Percentiles rank a stretch among this genome's conserved stretches.
These are phyloP conservation scores for Talaromyces verruculosus DNA, from an alignment of 2,329 filamentous ascomycete species.

Conservation along the genomic window DNA sequence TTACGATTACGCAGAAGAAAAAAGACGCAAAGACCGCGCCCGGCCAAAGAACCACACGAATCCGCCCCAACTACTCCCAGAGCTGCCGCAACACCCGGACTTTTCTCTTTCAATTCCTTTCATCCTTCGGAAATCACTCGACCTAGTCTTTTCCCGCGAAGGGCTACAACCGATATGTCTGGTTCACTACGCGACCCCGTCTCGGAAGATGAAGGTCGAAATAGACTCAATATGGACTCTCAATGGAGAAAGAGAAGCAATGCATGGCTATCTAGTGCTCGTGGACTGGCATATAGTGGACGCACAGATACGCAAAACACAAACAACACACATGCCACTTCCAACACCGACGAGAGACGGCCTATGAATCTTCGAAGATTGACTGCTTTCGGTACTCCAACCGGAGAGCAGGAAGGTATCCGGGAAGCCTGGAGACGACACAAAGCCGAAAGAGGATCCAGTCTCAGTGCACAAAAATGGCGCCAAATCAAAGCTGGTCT, in stretches of 20 bases:
- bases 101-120: conserved; percentile 49
- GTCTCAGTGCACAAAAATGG: conserved; percentile 79
- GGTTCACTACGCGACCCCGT: conserved; percentile 60
- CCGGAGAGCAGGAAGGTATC: conserved; percentile 63
- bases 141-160: conserved; percentile 58
- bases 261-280: conserved; percentile 53
- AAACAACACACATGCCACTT: conserved; percentile 11
- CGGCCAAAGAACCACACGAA: conserved; percentile 53
- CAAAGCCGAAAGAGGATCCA: conserved; percentile 65
- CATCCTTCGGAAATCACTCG: conserved; percentile 41
- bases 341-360: conserved; percentile 52
- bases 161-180: conserved; percentile 62
- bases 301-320: conserved; percentile 54
- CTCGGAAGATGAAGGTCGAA: conserved; percentile 73
- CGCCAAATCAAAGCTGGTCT: conserved; percentile 87
- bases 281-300: conserved; percentile 50
- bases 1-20: conserved; percentile 59
- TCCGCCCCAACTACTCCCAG: conserved; percentile 69
- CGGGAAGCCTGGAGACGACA: conserved; percentile 55
- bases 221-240: conserved; percentile 57
- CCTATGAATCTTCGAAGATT: conserved; percentile 65
- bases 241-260: conserved; percentile 59
- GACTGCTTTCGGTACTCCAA: conserved; percentile 63
- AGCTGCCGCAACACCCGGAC: conserved; percentile 40
- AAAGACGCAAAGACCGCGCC: conserved; percentile 64